A percentile compares a stretch with the other conserved stretches of the same genome.
Evolutionary conservation across 306 rosid genomes (phyloP).

Genomic region (Sophora flavescens): DNA sequence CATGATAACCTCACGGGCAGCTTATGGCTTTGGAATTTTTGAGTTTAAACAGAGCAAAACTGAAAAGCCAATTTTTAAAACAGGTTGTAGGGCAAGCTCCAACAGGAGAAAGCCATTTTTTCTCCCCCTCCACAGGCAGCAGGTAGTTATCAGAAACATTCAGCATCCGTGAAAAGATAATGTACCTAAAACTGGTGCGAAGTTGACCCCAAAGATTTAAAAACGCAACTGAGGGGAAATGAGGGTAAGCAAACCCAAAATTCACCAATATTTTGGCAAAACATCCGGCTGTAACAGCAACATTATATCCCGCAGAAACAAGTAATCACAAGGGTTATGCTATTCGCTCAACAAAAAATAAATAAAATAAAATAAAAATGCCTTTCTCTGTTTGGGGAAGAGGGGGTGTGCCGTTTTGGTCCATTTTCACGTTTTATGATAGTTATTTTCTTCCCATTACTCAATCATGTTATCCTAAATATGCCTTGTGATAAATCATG

Average conservation of each 20-base stretch:
- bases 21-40: constrained; percentile 6
- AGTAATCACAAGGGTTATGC: constrained; percentile 53
- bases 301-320: constrained; percentile 49
- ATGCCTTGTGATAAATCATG: constrained; percentile 46
- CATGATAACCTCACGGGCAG: constrained; percentile 18
- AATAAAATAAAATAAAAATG: constrained; percentile 33
- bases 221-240: constrained; percentile 65
- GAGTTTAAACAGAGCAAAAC: constrained; percentile 17
- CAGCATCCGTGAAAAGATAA: constrained; percentile 36
- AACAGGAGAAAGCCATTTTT: constrained; percentile 34
- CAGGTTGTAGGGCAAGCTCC: constrained; percentile 33
- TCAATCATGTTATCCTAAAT: constrained; percentile 45
- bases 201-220: constrained; percentile 65
- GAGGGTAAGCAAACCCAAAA: constrained; percentile 55
- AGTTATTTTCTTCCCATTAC: constrained; percentile 45
- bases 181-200: constrained; percentile 40
- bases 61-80: neutral
- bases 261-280: constrained; percentile 52
- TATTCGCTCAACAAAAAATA: constrained; percentile 44
- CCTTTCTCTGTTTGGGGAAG: constrained; percentile 2
- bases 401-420: constrained; percentile 26
- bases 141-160: constrained; percentile 43
- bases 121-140: constrained; percentile 32
- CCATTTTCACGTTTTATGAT: constrained; percentile 41
- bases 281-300: constrained; percentile 50